phyloP scores from a whole-genome alignment of 2,329 filamentous ascomycete species.

The Pseudocercospora fijiensis region DNA sequence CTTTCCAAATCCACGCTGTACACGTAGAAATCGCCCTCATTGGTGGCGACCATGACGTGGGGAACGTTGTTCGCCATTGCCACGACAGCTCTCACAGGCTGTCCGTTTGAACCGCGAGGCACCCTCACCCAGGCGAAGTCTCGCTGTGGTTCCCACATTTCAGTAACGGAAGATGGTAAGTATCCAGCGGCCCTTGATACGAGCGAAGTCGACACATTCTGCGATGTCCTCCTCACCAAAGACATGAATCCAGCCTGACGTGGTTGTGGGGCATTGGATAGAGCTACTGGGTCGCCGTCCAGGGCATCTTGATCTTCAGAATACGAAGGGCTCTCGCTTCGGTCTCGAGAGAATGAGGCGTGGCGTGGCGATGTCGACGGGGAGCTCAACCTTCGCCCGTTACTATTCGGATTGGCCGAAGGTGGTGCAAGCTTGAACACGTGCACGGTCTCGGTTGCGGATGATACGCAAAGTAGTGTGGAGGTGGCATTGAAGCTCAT shows the following conservation, averaged over 20 bases:
- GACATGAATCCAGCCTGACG: constrained; percentile 78
- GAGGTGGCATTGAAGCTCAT: constrained; percentile 98
- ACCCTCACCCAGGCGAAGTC: constrained; percentile 98
- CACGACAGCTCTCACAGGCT: constrained; percentile 81
- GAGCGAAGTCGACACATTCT: constrained; percentile 85
- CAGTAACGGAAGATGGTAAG: constrained; percentile 86
- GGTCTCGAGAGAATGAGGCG: constrained; percentile 35
- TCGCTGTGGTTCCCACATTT: constrained; percentile 93
- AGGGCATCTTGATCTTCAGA: constrained; percentile 33
- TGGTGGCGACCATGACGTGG: constrained; percentile 97
- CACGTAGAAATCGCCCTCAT: constrained; percentile 90
- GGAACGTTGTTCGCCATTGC: constrained; percentile 94
- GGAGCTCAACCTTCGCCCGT: constrained; percentile 27
- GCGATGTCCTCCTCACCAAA: constrained; percentile 89
- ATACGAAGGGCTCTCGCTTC: constrained; percentile 43
- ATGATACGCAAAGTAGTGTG: constrained; percentile 90
- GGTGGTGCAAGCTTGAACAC: constrained; percentile 76
- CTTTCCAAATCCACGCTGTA: constrained; percentile 94
- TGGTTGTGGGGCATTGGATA: constrained; percentile 40
- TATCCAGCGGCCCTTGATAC: constrained; percentile 89
- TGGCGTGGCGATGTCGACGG: constrained; percentile 31
- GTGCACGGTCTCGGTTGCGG: constrained; percentile 92
- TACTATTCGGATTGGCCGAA: constrained; percentile 27
- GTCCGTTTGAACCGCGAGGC: constrained; percentile 58
- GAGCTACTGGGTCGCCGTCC: constrained; percentile 26